A percentile compares a stretch with the other conserved stretches of the same genome.
These are phyloP conservation scores for Lactuca sativa DNA, from an alignment of 129 eudicot genomes.

Conservation along the genomic window DNA sequence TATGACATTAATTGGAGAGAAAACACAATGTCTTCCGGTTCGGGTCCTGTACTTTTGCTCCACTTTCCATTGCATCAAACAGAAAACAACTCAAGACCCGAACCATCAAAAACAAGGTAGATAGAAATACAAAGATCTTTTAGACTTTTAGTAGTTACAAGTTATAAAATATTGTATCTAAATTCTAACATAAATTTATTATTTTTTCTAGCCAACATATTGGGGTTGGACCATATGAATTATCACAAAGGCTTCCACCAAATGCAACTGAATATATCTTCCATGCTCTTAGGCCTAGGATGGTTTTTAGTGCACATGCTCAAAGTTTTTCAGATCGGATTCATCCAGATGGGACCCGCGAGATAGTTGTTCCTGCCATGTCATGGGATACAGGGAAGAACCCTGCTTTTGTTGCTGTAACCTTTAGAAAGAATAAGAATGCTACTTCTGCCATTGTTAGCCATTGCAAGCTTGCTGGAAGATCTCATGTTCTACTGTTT, in stretches of 20 bases:
- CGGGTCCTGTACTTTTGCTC: constrained; percentile 56
- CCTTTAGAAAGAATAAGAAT: constrained; percentile 40
- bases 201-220: constrained; percentile 30
- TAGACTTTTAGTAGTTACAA: no score
- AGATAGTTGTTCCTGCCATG: constrained; percentile 61
- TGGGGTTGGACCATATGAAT: constrained; percentile 42
- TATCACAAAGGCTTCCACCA: constrained; percentile 47
- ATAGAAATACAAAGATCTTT: not conserved
- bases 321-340: constrained; percentile 44
- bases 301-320: constrained; percentile 48
- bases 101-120: constrained; percentile 34
- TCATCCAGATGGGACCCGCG: constrained; percentile 59
- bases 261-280: constrained; percentile 63
- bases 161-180: constrained; percentile 25
- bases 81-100: constrained; percentile 18
- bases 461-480: constrained; percentile 50
- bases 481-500: constrained; percentile 43
- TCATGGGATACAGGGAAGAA: constrained; percentile 54
- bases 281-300: constrained; percentile 59
- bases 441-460: constrained; percentile 41
- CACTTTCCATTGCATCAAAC: constrained; percentile 58
- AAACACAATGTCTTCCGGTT: constrained; percentile 45
- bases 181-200: not conserved
- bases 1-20: constrained; percentile 49
- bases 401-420: constrained; percentile 54